phyloP scores from a whole-genome alignment of 371 early-diverging fungal genomes.

The Apophysomyces sp. region DNA sequence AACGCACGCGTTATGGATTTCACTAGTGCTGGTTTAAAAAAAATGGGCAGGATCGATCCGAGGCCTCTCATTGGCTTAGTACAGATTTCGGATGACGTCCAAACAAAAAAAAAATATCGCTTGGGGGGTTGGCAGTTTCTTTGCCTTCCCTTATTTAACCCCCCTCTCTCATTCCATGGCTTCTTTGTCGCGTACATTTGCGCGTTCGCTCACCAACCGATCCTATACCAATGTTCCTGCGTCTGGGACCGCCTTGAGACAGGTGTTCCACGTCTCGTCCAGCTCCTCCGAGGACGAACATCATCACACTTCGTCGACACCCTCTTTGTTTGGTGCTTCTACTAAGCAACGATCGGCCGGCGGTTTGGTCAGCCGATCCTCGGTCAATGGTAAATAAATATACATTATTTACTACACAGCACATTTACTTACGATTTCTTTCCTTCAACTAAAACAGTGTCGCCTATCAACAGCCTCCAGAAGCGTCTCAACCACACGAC shows the following conservation, averaged over 20 bases:
- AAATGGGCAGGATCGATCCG: no score
- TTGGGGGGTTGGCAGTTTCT: neutral
- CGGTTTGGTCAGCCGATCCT: constrained; percentile 32
- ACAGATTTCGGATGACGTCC: no score
- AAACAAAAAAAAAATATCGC: no score
- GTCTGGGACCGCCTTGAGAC: constrained; percentile 43
- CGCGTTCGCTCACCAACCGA: constrained; percentile 47
- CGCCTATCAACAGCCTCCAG: constrained; percentile 24
- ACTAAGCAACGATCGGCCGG: constrained; percentile 37
- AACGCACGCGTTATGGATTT: no score
- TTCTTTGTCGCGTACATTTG: constrained; percentile 50
- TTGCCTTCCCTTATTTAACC: constrained; percentile 6
- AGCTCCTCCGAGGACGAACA: constrained; percentile 42
- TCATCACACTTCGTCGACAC: constrained; percentile 20
- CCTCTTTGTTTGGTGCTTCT: constrained; percentile 23
- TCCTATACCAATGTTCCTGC: constrained; percentile 47
- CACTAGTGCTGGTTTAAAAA: no score
- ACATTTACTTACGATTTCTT: no score
- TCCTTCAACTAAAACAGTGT: no score
- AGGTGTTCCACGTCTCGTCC: constrained; percentile 31
- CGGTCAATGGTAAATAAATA: constrained; percentile 28
- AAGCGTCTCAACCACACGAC: constrained; percentile 54
- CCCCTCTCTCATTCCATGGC: constrained; percentile 33
- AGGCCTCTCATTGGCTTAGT: no score
- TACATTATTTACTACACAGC: no score